phyloP scores from a whole-genome alignment of 192 early-diverging fungal genomes.

The Podila horticola region DNA sequence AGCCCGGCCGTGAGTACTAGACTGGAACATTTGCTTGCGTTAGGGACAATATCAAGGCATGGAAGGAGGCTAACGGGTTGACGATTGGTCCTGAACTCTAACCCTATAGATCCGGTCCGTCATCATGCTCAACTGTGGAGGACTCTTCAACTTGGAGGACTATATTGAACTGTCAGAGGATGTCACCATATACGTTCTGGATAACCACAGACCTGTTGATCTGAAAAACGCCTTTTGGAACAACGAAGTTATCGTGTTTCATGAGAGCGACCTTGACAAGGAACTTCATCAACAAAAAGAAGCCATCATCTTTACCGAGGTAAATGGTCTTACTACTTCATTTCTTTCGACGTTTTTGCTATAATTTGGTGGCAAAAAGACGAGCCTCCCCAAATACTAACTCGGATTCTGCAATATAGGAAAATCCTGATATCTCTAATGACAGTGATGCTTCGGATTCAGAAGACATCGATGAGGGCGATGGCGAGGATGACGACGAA shows the following conservation, averaged over 20 bases:
- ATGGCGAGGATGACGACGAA: conserved; percentile 43
- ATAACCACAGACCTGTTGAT: conserved; percentile 90
- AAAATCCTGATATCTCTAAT: conserved; percentile 50
- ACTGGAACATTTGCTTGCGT: neutral
- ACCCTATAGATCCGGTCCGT: conserved; percentile 71
- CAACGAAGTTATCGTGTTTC: conserved; percentile 84
- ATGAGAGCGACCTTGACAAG: conserved; percentile 84
- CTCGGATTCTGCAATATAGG: conserved; percentile 4
- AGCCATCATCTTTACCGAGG: conserved; percentile 77
- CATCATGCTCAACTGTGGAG: conserved; percentile 90
- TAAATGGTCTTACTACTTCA: conserved; percentile 19
- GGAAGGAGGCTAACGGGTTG: neutral
- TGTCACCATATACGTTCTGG: conserved; percentile 82
- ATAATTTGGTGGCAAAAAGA: conserved; percentile 13
- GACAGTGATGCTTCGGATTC: conserved; percentile 37
- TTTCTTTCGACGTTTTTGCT: neutral
- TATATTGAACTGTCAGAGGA: conserved; percentile 75
- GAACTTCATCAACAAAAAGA: conserved; percentile 70
- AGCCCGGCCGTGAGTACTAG: conserved; percentile 58
- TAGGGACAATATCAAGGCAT: conserved; percentile 43
- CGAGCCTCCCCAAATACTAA: conserved; percentile 9
- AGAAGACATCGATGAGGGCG: conserved; percentile 40
- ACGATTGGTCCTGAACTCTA: neutral
- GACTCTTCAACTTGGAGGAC: conserved; percentile 54
- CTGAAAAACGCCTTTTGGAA: conserved; percentile 83